phyloP scores from a whole-genome alignment of 2,329 filamentous ascomycete species.

The Pseudocercospora macadamiae region DNA sequence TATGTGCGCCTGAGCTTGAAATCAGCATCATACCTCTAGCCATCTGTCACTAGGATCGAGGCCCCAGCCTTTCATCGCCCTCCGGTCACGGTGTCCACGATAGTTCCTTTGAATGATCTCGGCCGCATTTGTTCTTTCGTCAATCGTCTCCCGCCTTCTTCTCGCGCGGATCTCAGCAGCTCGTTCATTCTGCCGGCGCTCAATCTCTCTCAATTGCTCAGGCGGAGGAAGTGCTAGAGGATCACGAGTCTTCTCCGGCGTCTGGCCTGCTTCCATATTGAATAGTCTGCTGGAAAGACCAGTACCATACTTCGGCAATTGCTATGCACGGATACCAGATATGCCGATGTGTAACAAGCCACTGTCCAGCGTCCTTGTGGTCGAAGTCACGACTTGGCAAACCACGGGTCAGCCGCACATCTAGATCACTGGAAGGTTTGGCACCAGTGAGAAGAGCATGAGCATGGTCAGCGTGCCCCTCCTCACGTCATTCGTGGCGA shows the following conservation, averaged over 20 bases:
- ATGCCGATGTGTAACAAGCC: not conserved
- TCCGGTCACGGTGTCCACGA: conserved; percentile 72
- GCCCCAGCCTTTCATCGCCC: conserved; percentile 70
- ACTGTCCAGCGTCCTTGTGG: too few relatives aligned
- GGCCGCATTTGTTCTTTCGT: conserved; percentile 32
- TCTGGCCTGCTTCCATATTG: not conserved
- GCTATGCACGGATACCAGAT: not conserved
- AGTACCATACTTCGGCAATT: not conserved
- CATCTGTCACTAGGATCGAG: conserved; percentile 72
- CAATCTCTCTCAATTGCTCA: conserved; percentile 39
- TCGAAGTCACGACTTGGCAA: too few relatives aligned
- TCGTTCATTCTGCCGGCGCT: conserved; percentile 37
- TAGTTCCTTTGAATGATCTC: conserved; percentile 62
- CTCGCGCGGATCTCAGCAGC: conserved; percentile 31
- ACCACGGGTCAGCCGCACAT: too few relatives aligned
- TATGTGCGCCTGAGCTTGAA: not conserved
- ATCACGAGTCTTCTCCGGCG: conserved; percentile 12
- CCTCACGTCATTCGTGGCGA: conserved; percentile 2
- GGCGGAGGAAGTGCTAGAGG: conserved; percentile 35
- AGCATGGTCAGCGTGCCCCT: too few relatives aligned
- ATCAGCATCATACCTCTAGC: conserved; percentile 59
- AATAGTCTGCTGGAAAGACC: not conserved
- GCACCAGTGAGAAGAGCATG: too few relatives aligned
- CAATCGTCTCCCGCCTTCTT: conserved; percentile 11
- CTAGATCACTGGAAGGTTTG: not conserved